Evolutionary conservation across 73 alveolate species (phyloP), one percentile per base, ranked within the genome.

Genomic region (Paramecium tetraurelia): DNA sequence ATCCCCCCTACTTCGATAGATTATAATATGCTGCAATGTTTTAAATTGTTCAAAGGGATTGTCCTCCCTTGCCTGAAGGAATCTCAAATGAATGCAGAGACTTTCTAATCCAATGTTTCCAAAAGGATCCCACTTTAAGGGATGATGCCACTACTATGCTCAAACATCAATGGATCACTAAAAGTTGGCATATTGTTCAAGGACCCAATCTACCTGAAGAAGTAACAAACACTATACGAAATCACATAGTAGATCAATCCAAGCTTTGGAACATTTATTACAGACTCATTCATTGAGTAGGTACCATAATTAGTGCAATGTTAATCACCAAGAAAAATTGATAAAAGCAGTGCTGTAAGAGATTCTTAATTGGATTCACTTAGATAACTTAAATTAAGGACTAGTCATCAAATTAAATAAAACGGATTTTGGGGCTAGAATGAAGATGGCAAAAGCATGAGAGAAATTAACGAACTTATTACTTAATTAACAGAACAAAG

Each of bases 1-100:
- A 96, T 20, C 99, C 99, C 21, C 99, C 99, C 18, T 97, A 97
- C 86, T 95, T 86, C 85, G 98, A 98, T 89, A 90, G 95, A 44
- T 95, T 94, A 44, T 96, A 99, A 11, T 88, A 94, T 94, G 92
- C 98, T 18, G 99, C 99, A 4, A 85, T 97, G 96, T 93, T 94
- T 63, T 95, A 96, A 77, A 97, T 98, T 14, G 98, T 95, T 1
- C 87, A 95, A 48, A 99, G 98, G 86, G 96, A 95, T 69, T 95
- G 96, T 87, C 99, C 99, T n/a, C 99, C 99, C 18, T 69, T 97
- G 0, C 99, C 99, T 3, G 97, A 94, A 43, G 97, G 96, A 3
- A 94, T 97, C 36, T 87, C 99, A 11, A 96, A 93, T 9, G 98
- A 95, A 85, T 92, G 97, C 20, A 97, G 93, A 92, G 99, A 97